A percentile compares a stretch with the other conserved stretches of the same genome.
Evolutionary conservation across 176 grass and related monocot species (phyloP).

Genomic region (Microstegium vimineum): DNA sequence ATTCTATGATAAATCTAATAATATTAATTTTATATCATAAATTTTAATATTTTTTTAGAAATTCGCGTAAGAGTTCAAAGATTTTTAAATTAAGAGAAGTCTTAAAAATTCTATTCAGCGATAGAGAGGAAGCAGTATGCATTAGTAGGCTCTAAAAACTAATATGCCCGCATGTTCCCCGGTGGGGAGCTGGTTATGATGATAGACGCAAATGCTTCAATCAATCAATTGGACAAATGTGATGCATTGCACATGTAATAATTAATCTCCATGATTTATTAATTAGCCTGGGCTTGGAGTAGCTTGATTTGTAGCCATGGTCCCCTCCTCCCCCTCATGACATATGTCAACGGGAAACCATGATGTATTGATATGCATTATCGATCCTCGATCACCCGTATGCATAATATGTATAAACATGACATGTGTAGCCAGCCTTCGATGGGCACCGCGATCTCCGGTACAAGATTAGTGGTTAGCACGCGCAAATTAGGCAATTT

Average conservation of each 20-base stretch:
- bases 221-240: not conserved
- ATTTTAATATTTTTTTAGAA: too few species aligned
- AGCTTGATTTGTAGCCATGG: slow-evolving; percentile 29
- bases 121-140: too few species aligned
- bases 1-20: too few species aligned
- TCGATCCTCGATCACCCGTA: not conserved
- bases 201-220: not conserved
- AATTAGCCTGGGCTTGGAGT: not conserved
- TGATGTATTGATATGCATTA: not conserved
- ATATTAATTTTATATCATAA: too few species aligned
- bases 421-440: not conserved
- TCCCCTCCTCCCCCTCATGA: not conserved
- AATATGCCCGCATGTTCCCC: slow-evolving; percentile 42
- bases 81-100: too few species aligned
- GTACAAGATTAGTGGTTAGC: not conserved
- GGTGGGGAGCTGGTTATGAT: slow-evolving; percentile 31
- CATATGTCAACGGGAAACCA: slow-evolving; percentile 8
- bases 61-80: too few species aligned
- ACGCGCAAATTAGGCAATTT: not conserved
- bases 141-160: not conserved
- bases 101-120: too few species aligned
- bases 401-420: not conserved
- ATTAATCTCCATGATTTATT: slow-evolving; percentile 19
- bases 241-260: slow-evolving; percentile 10
- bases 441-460: not conserved